A percentile compares a stretch with the other conserved stretches of the same genome.
phyloP scores from a whole-genome alignment of 1,284 basidiomycete species.

The Ustilago xerochloae region DNA sequence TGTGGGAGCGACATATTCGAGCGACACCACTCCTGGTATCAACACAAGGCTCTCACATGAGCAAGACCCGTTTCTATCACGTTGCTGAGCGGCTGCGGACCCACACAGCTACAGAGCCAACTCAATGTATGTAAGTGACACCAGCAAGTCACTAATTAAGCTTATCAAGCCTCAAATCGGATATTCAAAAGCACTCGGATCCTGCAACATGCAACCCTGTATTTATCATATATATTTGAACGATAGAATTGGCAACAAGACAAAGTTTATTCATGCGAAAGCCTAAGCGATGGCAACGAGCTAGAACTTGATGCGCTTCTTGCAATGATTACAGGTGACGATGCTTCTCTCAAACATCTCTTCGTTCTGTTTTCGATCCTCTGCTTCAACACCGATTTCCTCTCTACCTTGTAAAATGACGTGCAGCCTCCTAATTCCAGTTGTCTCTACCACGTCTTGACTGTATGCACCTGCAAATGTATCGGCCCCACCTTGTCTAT shows the following conservation, averaged over 20 bases:
- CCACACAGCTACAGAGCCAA: background rate
- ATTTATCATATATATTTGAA: too few relatives aligned
- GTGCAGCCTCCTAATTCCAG: slow-evolving; percentile 5
- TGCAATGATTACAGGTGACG: slow-evolving; percentile 37
- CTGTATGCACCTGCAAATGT: too few relatives aligned
- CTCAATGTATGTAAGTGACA: too few relatives aligned
- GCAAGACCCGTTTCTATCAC: background rate
- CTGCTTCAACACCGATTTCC: slow-evolving; percentile 1
- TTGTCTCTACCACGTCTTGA: background rate
- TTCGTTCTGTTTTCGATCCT: slow-evolving; percentile 21
- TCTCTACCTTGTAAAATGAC: slow-evolving; percentile 35
- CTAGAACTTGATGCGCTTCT: slow-evolving; percentile 28
- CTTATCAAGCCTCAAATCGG: too few relatives aligned
- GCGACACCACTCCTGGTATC: background rate
- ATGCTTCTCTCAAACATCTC: slow-evolving; percentile 42
- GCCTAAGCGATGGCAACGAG: background rate
- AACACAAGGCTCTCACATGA: background rate
- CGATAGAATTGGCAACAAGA: too few relatives aligned
- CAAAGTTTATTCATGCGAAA: too few relatives aligned
- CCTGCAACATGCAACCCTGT: too few relatives aligned
- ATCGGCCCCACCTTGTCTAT: too few relatives aligned
- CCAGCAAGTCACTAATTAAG: too few relatives aligned
- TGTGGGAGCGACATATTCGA: background rate
- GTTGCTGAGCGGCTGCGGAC: background rate
- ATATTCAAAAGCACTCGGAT: too few relatives aligned